Evolutionary conservation across 768 basidiomycete genomes (phyloP).

Genomic region (Pleurotus djamor): DNA sequence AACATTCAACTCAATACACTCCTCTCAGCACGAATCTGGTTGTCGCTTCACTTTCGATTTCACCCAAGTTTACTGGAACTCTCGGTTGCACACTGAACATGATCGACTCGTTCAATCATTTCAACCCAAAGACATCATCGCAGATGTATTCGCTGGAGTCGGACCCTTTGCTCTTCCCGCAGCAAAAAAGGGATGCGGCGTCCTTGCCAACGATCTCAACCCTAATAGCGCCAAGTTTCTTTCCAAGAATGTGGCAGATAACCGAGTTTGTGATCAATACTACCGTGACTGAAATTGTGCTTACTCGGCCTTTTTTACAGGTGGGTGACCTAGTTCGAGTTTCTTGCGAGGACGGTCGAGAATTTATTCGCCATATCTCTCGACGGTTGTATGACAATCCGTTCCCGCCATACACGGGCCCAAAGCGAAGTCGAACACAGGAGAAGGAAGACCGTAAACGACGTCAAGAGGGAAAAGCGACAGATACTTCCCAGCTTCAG

Average conservation of each 20-base stretch:
- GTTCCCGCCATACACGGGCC: slow-evolving; percentile 56
- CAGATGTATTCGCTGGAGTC: slow-evolving; percentile 95
- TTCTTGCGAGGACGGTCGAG: slow-evolving; percentile 81
- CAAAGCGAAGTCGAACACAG: slow-evolving; percentile 44
- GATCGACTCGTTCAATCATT: slow-evolving; percentile 78
- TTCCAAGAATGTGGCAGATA: slow-evolving; percentile 65
- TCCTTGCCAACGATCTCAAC: slow-evolving; percentile 94
- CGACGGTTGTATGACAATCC: slow-evolving; percentile 57
- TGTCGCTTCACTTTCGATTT: slow-evolving; percentile 95
- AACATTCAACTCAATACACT: neutral
- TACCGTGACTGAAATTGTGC: neutral
- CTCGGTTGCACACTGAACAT: slow-evolving; percentile 90
- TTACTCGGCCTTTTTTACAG: slow-evolving; percentile 33
- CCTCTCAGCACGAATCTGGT: slow-evolving; percentile 70
- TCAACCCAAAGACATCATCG: slow-evolving; percentile 73
- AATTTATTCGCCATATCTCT: slow-evolving; percentile 72
- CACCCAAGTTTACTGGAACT: slow-evolving; percentile 97
- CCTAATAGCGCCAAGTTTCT: slow-evolving; percentile 84
- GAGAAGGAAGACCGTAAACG: slow-evolving; percentile 37
- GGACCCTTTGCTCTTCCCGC: slow-evolving; percentile 96
- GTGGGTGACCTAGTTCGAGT: slow-evolving; percentile 69
- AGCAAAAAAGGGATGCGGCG: slow-evolving; percentile 86
- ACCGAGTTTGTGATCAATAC: slow-evolving; percentile 56
- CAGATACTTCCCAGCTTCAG: slow-evolving; percentile 8
- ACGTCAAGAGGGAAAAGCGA: slow-evolving; percentile 24